A percentile compares a stretch with the other conserved stretches of the same genome.
Conservation (phyloP, 176 grass and related monocot genomes). For the Thalia dealbata region DNA sequence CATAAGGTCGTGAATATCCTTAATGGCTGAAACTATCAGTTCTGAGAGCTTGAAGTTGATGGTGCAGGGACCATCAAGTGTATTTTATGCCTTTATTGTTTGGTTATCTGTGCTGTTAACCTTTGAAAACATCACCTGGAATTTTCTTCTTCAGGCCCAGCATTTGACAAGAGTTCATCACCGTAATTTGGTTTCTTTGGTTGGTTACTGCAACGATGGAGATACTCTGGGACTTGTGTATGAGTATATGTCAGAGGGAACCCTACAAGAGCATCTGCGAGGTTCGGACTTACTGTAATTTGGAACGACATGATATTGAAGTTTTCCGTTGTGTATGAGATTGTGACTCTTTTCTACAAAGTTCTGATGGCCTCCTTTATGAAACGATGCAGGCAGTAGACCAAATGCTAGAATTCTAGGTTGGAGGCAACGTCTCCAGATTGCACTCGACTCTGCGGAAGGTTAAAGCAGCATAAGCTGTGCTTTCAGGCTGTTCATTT, state of each 20-base stretch:
- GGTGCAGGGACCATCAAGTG: too few species aligned
- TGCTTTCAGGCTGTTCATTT: neutral
- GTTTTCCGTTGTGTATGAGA: too few species aligned
- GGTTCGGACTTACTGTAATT: neutral
- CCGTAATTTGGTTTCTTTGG: constrained; percentile 16
- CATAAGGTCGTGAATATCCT: too few species aligned
- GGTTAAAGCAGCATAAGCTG: neutral
- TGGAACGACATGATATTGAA: too few species aligned
- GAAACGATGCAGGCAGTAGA: constrained; percentile 3
- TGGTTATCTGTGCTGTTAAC: neutral
- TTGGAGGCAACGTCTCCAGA: neutral
- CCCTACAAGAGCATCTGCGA: constrained; percentile 7
- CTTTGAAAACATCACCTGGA: neutral
- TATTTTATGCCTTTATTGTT: neutral
- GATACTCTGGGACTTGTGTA: constrained; percentile 9
- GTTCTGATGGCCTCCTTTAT: neutral
- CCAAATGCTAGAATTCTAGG: neutral
- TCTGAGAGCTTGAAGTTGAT: too few species aligned
- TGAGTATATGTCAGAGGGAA: constrained; percentile 21
- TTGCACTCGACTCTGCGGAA: neutral
- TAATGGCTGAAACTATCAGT: too few species aligned
- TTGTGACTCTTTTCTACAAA: neutral
- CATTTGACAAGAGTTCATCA: constrained; percentile 24
- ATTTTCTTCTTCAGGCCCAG: constrained; percentile 10
- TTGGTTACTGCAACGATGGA: constrained; percentile 20